Conservation (phyloP, 2,329 filamentous ascomycete genomes). For the Neofusicoccum sp. region DNA sequence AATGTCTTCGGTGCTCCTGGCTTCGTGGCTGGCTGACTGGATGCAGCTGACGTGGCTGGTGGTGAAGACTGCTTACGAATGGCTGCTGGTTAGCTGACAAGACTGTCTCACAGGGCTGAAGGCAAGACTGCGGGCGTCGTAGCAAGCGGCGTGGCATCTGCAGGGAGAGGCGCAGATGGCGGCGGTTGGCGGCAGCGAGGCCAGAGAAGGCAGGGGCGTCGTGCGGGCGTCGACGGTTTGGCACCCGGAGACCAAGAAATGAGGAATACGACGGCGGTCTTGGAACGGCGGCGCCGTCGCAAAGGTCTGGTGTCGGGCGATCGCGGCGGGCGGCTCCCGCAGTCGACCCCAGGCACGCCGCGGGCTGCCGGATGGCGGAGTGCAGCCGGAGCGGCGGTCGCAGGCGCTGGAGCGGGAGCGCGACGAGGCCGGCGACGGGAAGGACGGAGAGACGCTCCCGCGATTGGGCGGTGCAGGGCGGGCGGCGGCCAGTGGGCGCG, state of each 20-base stretch:
- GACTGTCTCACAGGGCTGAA: conserved; percentile 11
- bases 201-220: background rate
- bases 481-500: background rate
- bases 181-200: background rate
- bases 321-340: background rate
- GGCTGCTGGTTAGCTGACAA: background rate
- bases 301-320: background rate
- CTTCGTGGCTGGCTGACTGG: background rate
- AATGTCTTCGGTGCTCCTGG: background rate
- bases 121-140: conserved; percentile 4
- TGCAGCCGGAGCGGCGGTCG: background rate
- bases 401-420: background rate
- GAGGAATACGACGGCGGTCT: background rate
- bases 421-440: background rate
- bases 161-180: conserved; percentile 8
- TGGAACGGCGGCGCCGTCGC: background rate
- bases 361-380: background rate
- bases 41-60: conserved; percentile 1
- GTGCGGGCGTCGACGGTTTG: background rate
- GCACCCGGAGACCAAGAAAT: background rate
- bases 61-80: background rate
- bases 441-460: background rate
- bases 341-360: background rate
- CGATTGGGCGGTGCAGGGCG: background rate
- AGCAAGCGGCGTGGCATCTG: background rate